Evolutionary conservation across 192 early-diverging fungal genomes (phyloP).

Genomic region (Coemansia sp.): DNA sequence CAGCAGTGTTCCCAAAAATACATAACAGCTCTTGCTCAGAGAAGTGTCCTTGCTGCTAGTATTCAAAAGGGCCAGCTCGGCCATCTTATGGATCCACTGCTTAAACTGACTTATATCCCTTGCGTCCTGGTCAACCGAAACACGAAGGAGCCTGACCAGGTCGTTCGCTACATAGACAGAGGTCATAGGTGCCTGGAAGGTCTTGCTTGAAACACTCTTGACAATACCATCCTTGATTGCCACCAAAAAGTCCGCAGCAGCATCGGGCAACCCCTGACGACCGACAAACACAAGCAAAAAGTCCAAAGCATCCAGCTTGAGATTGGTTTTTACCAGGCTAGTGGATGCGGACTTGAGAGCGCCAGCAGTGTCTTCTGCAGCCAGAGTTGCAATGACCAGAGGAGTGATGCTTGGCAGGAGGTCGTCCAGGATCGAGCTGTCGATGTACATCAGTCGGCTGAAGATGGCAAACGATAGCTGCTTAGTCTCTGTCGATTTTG

Average conservation of each 20-base stretch:
- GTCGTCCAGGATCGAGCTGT: conserved; percentile 20
- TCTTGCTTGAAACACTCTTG: conserved; percentile 23
- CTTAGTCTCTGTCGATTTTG: conserved; percentile 44
- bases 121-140: conserved; percentile 9
- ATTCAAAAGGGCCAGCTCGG: conserved; percentile 2
- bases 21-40: conserved; percentile 14
- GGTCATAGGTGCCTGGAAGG: conserved; percentile 27
- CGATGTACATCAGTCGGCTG: conserved; percentile 17
- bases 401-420: conserved; percentile 16
- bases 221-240: conserved; percentile 19
- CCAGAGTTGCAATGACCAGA: conserved; percentile 23
- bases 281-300: conserved; percentile 25
- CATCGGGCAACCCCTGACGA: conserved; percentile 13
- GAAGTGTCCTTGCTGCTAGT: conserved; percentile 16
- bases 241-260: conserved; percentile 20
- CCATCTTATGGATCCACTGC: conserved; percentile 25
- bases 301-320: conserved; percentile 45
- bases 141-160: conserved; percentile 22
- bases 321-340: conserved; percentile 36
- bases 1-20: conserved; percentile 21
- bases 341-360: conserved; percentile 33
- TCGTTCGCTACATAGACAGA: conserved; percentile 15
- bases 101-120: conserved; percentile 18
- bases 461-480: conserved; percentile 47
- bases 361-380: conserved; percentile 29